These are phyloP conservation scores for Vicia villosa DNA, from an alignment of 306 rosid species.

Conservation along the genomic window DNA sequence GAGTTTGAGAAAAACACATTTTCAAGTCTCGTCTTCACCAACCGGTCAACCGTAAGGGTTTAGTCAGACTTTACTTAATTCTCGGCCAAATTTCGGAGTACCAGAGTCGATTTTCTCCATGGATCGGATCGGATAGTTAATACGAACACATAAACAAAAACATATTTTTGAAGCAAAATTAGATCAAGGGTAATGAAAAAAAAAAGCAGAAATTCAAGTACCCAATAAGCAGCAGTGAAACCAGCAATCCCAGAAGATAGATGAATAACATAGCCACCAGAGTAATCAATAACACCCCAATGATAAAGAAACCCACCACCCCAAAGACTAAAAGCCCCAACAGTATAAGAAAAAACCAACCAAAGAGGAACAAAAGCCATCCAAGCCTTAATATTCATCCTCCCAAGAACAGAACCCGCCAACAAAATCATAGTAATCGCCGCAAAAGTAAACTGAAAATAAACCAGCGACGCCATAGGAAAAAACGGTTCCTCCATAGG, in stretches of 20 bases:
- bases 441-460: constrained; percentile 84
- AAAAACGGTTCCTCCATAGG: constrained; percentile 41
- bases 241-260: constrained; percentile 88
- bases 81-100: background rate
- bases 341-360: constrained; percentile 82
- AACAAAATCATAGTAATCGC: constrained; percentile 76
- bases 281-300: constrained; percentile 89
- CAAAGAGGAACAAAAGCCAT: constrained; percentile 97
- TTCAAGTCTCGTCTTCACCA: too few relatives aligned
- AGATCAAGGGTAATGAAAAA: background rate
- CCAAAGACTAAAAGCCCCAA: constrained; percentile 84
- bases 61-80: too few relatives aligned
- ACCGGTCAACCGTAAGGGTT: too few relatives aligned
- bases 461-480: constrained; percentile 85
- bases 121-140: background rate
- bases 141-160: background rate
- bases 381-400: constrained; percentile 94
- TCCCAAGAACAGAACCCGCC: constrained; percentile 85
- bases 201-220: constrained; percentile 27
- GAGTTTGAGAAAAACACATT: too few relatives aligned
- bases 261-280: constrained; percentile 93
- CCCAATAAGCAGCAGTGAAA: constrained; percentile 91
- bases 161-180: background rate
- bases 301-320: constrained; percentile 89
- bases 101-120: too few relatives aligned